Evolutionary conservation across 2,329 filamentous ascomycete species (phyloP), one percentile per base, ranked within the genome.

Genomic region (Sarocladium brachiariae): DNA sequence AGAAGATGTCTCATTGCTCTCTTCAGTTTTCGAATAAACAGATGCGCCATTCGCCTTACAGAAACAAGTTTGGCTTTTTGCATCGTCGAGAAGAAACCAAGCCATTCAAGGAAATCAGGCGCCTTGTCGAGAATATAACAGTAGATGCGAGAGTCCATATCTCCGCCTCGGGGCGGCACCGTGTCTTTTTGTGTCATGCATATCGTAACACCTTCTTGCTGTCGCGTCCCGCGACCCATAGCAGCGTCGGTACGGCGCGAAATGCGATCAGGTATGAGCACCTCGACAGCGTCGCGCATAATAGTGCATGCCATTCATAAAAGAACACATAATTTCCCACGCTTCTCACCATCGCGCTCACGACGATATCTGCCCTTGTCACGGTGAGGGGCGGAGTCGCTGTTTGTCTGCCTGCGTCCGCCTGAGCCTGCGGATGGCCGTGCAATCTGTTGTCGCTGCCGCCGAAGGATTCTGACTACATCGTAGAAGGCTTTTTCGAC

Each of bases 401-500:
- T 66, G 50, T 68, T 69, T 51, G 62, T 64, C 55, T 63, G 64
- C 48, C 70, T 74, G 53, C 70, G 65, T 54, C 65, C 60, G 48
- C 63, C 56, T 41, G 64, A 59, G 54, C 59, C 62, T 51, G 61
- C 64, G 5, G 63, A 56, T 27, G 70, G 69, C 25, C 72, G 68
- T 46, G 71, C 62, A 10, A 72, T 68, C 52, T 74, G 72, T 60
- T 89, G 84, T 61, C 89, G 80, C 70, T 96, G 90, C 60, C 87
- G 83, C 59, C 93, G 84, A 57, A 99, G 75, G 67, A 93, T 88
- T 58, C 93, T 78, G 50, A 97, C 93, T 7, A 99, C 93, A 64
- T 99, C 93, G 70, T 96, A 97, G 65, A 99, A 97, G 27, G 90
- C 92, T 76, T 95, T 97, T 69, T 96, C 93, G 50, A 96, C 92